Percentiles rank a stretch among this genome's conserved stretches.
phyloP scores from a whole-genome alignment of 768 basidiomycete species.

The Dentipellis sp. region DNA sequence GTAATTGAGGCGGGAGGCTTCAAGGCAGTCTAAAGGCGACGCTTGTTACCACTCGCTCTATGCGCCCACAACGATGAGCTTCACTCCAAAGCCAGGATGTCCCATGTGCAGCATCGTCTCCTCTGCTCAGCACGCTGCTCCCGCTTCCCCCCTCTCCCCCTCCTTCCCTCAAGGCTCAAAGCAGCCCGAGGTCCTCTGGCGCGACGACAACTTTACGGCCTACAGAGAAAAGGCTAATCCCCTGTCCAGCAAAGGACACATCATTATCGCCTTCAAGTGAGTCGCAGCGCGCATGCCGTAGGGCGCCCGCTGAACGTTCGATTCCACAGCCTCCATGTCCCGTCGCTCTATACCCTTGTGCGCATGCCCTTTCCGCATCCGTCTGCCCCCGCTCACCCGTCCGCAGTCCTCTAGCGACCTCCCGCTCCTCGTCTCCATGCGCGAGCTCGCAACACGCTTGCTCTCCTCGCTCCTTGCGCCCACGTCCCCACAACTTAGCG shows the following conservation, averaged over 20 bases:
- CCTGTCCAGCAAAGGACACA: conserved; percentile 64
- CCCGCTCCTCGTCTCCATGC: conserved; percentile 57
- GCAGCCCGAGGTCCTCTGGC: conserved; percentile 59
- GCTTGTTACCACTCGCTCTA: not conserved
- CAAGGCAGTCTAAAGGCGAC: not conserved
- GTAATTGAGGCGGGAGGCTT: not conserved
- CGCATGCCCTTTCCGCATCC: conserved; percentile 20
- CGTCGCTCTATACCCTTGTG: conserved; percentile 67
- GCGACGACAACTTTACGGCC: conserved; percentile 68
- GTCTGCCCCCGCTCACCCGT: conserved; percentile 4
- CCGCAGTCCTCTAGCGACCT: conserved; percentile 64
- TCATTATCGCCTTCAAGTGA: conserved; percentile 71
- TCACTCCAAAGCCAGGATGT: conserved; percentile 58
- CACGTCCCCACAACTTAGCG: conserved; percentile 7
- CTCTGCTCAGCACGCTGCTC: conserved; percentile 29
- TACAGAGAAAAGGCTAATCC: conserved; percentile 65
- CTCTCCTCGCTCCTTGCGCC: conserved; percentile 36
- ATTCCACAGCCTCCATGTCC: conserved; percentile 60
- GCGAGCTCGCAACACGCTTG: conserved; percentile 47
- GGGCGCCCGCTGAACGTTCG: no score
- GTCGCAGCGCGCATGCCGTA: no score
- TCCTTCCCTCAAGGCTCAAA: conserved; percentile 35
- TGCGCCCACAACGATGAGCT: conserved; percentile 31
- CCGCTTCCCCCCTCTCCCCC: conserved; percentile 35
- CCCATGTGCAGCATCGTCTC: conserved; percentile 71